Base-by-base conservation (phyloP, 225 moss, liverwort and hornwort genomes). In the Sphagnum tenellum region DNA sequence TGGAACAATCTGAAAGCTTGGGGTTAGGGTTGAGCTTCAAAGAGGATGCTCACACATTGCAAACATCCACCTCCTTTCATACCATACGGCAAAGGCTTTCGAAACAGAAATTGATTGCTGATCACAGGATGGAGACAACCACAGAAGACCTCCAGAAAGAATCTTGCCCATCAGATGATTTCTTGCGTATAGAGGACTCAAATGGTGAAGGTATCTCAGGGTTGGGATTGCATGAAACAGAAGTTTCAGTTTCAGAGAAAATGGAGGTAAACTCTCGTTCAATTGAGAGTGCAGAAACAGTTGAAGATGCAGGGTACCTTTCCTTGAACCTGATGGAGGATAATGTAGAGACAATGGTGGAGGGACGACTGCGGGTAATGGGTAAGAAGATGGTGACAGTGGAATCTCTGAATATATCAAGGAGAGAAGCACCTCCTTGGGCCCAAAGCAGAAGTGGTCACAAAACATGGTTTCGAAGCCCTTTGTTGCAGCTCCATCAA, bases 401-500 rank as follows among this genome's bases (percentile, higher is more conserved):
- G 11, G 77, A 67, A 65, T 73, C 71, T 62, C 65, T 66, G 56
- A 72, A 52, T 12, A 67, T 55, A 63, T 69, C 66, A 47, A 77
- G 72, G 44, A 74, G 79, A 70, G 89, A 84, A 71, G 83, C 81
- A n/a, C 93, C 98, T 48, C 98, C 98, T 14, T 98, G 98, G 98
- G 93, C 98, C 56, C 85, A 85, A 45, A 71, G 59, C 3, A 63
- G 64, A 67, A 63, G 57, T 47, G 75, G 77, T 55, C 75, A 78
- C 61, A 81, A 86, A 50, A 78, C 78, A 49, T 90, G 85, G 86
- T 90, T 93, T 67, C 81, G 76, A 71, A 98, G 98, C 73, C 98
- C 98, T 63, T 83, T 98, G 55, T 74, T 98, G 84, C 98, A 98
- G 79, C 81, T 98, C 52, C 98, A 98, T 79, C 81, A 90, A 86